phyloP scores from a whole-genome alignment of 371 early-diverging fungal species.

The Funneliformis caledonium region DNA sequence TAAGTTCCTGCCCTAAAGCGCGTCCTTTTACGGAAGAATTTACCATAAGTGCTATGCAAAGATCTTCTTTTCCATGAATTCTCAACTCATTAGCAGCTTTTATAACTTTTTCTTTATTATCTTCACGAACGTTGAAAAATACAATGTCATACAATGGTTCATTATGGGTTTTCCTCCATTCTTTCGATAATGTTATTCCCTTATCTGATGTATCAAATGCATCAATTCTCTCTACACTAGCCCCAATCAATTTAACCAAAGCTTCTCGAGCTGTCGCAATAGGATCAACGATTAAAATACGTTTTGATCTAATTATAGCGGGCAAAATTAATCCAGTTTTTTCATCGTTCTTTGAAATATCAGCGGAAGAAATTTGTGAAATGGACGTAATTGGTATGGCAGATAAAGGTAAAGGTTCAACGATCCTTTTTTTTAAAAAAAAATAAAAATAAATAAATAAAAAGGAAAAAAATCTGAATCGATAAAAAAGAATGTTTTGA shows the following conservation, averaged over 20 bases:
- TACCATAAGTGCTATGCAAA: slow-evolving; percentile 10
- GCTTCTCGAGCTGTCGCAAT: slow-evolving; percentile 38
- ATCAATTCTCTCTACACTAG: slow-evolving; percentile 22
- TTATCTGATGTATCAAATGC: slow-evolving; percentile 6
- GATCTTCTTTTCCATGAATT: not conserved
- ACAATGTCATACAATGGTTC: slow-evolving; percentile 22
- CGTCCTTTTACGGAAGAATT: slow-evolving; percentile 12
- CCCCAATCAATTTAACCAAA: slow-evolving; percentile 1
- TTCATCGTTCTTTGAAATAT: not conserved
- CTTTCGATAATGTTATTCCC: not conserved
- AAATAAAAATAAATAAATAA: too few relatives aligned
- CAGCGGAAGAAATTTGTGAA: not conserved
- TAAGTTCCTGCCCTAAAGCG: not conserved
- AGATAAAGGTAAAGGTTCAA: slow-evolving; percentile 25
- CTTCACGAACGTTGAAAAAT: slow-evolving; percentile 21
- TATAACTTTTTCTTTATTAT: not conserved
- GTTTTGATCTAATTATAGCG: not conserved
- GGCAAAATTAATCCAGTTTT: slow-evolving; percentile 17
- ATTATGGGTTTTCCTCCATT: not conserved
- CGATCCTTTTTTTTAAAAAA: slow-evolving; percentile 9
- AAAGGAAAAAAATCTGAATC: too few relatives aligned
- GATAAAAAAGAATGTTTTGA: too few relatives aligned
- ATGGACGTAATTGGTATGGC: slow-evolving; percentile 3
- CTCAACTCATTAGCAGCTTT: slow-evolving; percentile 15
- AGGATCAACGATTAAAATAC: slow-evolving; percentile 30